phyloP scores from a whole-genome alignment of 129 eudicot species.

The Saposhnikovia divaricata region DNA sequence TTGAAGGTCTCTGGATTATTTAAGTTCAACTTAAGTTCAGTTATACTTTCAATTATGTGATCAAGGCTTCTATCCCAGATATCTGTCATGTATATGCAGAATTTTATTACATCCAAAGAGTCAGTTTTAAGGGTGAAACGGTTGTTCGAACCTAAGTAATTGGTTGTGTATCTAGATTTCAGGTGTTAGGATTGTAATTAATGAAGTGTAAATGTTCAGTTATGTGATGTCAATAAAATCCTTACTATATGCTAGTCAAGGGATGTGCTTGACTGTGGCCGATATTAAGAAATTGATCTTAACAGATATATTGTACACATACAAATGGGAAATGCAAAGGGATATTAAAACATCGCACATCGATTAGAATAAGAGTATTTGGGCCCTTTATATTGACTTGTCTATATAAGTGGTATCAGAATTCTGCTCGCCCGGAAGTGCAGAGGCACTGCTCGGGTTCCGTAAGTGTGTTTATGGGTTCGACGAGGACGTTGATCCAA shows the following conservation, averaged over 20 bases:
- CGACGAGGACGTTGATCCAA: too few relatives aligned
- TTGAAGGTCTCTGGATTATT: background rate
- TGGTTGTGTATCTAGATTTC: background rate
- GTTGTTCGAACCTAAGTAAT: background rate
- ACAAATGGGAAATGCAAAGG: background rate
- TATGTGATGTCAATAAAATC: background rate
- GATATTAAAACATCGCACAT: background rate
- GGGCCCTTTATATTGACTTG: too few relatives aligned
- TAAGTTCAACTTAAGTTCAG: background rate
- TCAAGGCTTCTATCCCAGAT: background rate
- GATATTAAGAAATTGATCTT: background rate
- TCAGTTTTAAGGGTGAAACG: background rate
- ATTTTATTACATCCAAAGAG: background rate
- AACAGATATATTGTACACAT: background rate
- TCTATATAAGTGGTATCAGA: too few relatives aligned
- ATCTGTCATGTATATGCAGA: background rate
- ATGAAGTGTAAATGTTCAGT: background rate
- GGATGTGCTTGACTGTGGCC: background rate
- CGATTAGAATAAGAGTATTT: too few relatives aligned
- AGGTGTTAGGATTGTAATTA: background rate
- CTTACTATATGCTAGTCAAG: background rate
- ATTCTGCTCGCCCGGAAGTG: too few relatives aligned
- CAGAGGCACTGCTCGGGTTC: too few relatives aligned
- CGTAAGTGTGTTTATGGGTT: too few relatives aligned
- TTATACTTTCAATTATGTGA: background rate